A percentile compares a stretch with the other conserved stretches of the same genome.
Conservation (phyloP, 164 flowering plant genomes). For the Berberis thunbergii region DNA sequence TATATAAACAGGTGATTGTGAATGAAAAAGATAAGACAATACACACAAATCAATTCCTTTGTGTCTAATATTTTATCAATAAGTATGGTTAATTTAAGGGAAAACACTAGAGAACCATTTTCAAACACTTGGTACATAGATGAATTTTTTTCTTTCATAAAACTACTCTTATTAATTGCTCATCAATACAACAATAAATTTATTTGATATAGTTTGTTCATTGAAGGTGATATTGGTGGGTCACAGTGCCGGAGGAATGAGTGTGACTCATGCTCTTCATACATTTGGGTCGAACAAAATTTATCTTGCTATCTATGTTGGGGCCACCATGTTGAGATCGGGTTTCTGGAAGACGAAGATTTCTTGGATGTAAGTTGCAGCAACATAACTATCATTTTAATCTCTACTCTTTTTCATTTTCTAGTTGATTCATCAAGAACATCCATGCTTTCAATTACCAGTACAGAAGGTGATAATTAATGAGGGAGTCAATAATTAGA, state of each 20-base stretch:
- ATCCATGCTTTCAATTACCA: too few species aligned
- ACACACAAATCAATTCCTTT: too few species aligned
- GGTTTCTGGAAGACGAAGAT: conserved; percentile 46
- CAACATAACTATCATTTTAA: not conserved
- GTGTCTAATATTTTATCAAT: too few species aligned
- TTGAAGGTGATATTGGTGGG: conserved; percentile 76
- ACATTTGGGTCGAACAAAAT: conserved; percentile 49
- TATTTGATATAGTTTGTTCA: not conserved
- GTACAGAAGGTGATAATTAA: too few species aligned
- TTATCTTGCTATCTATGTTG: conserved; percentile 50
- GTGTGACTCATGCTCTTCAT: conserved; percentile 50
- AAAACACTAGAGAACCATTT: too few species aligned
- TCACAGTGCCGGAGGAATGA: conserved; percentile 91
- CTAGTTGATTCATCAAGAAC: too few species aligned
- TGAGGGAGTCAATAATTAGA: too few species aligned
- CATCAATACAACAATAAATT: not conserved
- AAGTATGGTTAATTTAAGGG: too few species aligned
- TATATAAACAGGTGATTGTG: too few species aligned
- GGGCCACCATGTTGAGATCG: conserved; percentile 64
- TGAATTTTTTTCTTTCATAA: too few species aligned
- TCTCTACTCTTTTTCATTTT: not conserved
- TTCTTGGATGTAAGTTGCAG: conserved; percentile 35
- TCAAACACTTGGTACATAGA: not conserved
- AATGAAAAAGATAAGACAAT: too few species aligned
- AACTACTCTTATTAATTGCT: not conserved